A percentile compares a stretch with the other conserved stretches of the same genome.
These are phyloP conservation scores for Crepidotus sp. DNA, from an alignment of 1,284 basidiomycete species.

Conservation along the genomic window DNA sequence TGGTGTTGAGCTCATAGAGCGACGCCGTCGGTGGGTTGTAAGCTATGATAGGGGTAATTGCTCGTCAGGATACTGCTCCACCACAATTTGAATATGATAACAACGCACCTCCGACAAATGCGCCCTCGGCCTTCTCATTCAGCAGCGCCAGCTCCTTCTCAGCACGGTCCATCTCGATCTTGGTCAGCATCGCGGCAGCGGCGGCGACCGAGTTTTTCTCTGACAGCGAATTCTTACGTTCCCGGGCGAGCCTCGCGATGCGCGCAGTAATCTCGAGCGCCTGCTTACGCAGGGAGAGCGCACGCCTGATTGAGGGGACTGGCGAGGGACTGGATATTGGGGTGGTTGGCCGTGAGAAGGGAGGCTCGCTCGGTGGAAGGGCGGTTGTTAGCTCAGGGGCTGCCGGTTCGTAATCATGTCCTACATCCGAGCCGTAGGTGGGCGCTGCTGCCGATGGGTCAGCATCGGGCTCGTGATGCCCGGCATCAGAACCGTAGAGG, in stretches of 20 bases:
- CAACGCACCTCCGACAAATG: conserved; percentile 14
- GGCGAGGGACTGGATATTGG: conserved; percentile 3
- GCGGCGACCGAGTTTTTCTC: neutral
- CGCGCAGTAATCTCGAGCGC: conserved; percentile 15
- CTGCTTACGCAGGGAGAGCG: conserved; percentile 15
- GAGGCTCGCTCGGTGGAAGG: neutral
- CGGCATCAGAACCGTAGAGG: conserved; percentile 4
- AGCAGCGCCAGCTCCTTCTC: conserved; percentile 15
- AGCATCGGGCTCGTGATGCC: neutral
- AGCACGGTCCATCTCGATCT: conserved; percentile 13
- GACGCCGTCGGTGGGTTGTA: conserved; percentile 17
- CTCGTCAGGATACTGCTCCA: too few species aligned
- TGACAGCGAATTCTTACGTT: conserved; percentile 11
- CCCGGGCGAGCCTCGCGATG: conserved; percentile 11
- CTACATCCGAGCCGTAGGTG: conserved; percentile 2
- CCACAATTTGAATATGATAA: too few species aligned
- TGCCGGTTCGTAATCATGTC: neutral
- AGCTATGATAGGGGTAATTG: neutral
- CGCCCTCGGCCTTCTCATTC: conserved; percentile 17
- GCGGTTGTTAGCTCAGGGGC: neutral
- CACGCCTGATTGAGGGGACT: conserved; percentile 4
- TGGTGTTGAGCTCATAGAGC: conserved; percentile 18
- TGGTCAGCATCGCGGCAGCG: conserved; percentile 9
- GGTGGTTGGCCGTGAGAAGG: neutral
- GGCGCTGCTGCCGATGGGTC: neutral